Evolutionary conservation across 306 rosid genomes (phyloP), one percentile per base, ranked within the genome.

Genomic region (Pueraria montana): DNA sequence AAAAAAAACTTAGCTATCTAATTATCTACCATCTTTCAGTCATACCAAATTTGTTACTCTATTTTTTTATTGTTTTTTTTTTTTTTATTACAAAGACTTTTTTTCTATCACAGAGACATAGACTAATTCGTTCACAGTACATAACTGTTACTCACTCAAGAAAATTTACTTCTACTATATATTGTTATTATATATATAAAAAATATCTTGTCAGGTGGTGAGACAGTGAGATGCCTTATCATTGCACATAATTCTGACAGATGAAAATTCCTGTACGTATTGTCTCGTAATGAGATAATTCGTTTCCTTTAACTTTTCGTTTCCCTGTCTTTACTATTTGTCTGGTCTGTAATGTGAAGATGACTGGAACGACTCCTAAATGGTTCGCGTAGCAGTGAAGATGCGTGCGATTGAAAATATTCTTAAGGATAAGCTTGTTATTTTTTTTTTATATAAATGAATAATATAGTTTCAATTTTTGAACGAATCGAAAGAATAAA

Each of bases 201-300:
- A 11, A 4, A 0, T 3, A 11, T 1, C 0, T 26, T 69, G 81
- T 76, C 84, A 84, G 82, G 94, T 90, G 88, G 70, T 27, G 42
- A 42, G 55, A 46, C 23, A 71, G 12, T 20, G 16, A 84, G 88
- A 83, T 81, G 80, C 85, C 36, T 80, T 74, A 82, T 89, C 79
- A 87, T 77, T 26, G 43, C 48, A 16, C 43, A 45, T 76, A 43
- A 68, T 61, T 48, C 79, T 77, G 73, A 77, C 73, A 56, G 26
- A 49, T 34, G 87, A 68, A 73, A 68, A 36, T 72, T 52, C 53
- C 71, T 61, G 53, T 40, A 68, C 14, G 84, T 50, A 21, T 26
- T 62, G 61, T 84, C 76, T 59, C 1, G 6, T 71, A 70, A 71
- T 68, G 84, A 79, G 64, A 85, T 58, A 80, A 24, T 78, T 43